Evolutionary conservation across 768 basidiomycete genomes (phyloP).

Genomic region (Vararia minispora): DNA sequence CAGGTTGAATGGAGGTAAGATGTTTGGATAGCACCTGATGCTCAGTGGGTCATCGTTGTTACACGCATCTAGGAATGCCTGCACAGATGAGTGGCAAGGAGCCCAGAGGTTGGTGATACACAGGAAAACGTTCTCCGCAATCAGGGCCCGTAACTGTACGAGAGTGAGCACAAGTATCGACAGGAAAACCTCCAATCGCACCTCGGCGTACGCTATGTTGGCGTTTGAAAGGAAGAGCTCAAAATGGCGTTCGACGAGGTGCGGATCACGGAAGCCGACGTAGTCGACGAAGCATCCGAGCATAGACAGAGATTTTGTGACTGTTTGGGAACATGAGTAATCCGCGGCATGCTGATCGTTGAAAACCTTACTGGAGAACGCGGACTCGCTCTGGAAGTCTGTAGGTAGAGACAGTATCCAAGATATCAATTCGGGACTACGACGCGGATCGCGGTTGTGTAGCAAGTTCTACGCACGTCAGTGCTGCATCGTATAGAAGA

Average conservation of each 20-base stretch:
- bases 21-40: slow-evolving; percentile 7
- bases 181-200: slow-evolving; percentile 19
- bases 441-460: slow-evolving; percentile 67
- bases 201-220: slow-evolving; percentile 80
- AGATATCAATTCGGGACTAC: slow-evolving; percentile 58
- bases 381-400: slow-evolving; percentile 78
- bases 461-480: slow-evolving; percentile 25
- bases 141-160: slow-evolving; percentile 5
- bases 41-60: slow-evolving; percentile 9
- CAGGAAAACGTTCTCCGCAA: slow-evolving; percentile 9
- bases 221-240: slow-evolving; percentile 64
- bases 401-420: slow-evolving; percentile 69
- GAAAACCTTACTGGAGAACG: slow-evolving; percentile 61
- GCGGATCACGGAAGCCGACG: slow-evolving; percentile 54
- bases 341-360: slow-evolving; percentile 4
- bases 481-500: not conserved
- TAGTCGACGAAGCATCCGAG: slow-evolving; percentile 57
- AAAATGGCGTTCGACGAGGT: slow-evolving; percentile 57
- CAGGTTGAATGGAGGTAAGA: not conserved
- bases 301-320: slow-evolving; percentile 63
- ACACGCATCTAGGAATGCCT: slow-evolving; percentile 7
- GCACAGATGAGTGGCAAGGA: slow-evolving; percentile 7
- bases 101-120: slow-evolving; percentile 12
- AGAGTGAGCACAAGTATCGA: too few relatives aligned
- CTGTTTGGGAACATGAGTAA: slow-evolving; percentile 25